Evolutionary conservation across 805 yeast genomes (phyloP).

Genomic region (Candida andamanensis): DNA sequence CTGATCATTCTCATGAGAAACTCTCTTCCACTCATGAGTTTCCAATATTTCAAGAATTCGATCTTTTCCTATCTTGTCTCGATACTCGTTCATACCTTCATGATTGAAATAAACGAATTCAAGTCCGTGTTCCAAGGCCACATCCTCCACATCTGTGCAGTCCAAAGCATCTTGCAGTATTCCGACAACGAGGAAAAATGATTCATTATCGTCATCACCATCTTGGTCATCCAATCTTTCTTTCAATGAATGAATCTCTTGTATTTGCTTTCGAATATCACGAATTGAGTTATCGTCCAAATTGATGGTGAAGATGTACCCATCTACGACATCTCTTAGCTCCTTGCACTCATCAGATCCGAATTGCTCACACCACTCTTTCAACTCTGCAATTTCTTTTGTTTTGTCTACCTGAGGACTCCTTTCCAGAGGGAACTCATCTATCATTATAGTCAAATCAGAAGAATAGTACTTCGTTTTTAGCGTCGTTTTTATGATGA

Average conservation of each 20-base stretch:
- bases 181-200: constrained; percentile 28
- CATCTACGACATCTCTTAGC: constrained; percentile 42
- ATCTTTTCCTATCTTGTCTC: constrained; percentile 38
- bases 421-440: constrained; percentile 16
- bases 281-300: constrained; percentile 16
- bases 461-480: constrained; percentile 29
- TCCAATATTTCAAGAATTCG: constrained; percentile 45
- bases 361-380: constrained; percentile 38
- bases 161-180: constrained; percentile 1
- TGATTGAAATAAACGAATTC: constrained; percentile 36
- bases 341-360: constrained; percentile 31
- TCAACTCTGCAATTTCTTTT: background rate
- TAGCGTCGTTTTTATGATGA: constrained; percentile 21
- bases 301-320: constrained; percentile 39
- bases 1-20: constrained; percentile 6
- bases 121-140: constrained; percentile 31
- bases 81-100: constrained; percentile 35
- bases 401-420: constrained; percentile 8
- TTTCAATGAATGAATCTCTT: constrained; percentile 7
- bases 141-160: constrained; percentile 33
- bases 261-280: constrained; percentile 17
- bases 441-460: constrained; percentile 27
- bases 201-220: constrained; percentile 7
- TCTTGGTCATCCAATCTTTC: constrained; percentile 2
- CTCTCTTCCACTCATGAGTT: constrained; percentile 42